A percentile compares a stretch with the other conserved stretches of the same genome.
phyloP scores from a whole-genome alignment of 257 asterid species.

The Ilex asprella region DNA sequence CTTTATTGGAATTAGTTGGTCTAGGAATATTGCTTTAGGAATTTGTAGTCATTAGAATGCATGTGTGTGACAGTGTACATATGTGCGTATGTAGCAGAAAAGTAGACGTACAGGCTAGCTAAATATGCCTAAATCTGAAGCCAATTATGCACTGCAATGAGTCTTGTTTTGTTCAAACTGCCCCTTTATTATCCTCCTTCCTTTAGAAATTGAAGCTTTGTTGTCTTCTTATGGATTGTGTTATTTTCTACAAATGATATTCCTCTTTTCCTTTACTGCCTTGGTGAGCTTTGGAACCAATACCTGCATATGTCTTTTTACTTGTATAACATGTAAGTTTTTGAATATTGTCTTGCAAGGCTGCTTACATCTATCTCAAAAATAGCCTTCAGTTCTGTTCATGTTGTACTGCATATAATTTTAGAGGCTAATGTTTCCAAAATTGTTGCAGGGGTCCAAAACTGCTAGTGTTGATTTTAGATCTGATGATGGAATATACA shows the following conservation, averaged over 20 bases:
- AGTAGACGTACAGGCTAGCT: not conserved
- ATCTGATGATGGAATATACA: conserved; percentile 52
- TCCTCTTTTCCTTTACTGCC: not conserved
- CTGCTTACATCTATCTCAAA: not conserved
- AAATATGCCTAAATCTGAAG: too few relatives aligned
- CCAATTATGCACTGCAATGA: too few relatives aligned
- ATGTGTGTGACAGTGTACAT: not conserved
- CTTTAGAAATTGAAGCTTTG: not conserved
- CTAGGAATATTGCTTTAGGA: too few relatives aligned
- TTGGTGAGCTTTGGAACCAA: too few relatives aligned
- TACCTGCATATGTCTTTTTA: too few relatives aligned
- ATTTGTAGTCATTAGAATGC: too few relatives aligned
- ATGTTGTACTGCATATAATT: not conserved
- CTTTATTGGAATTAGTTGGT: too few relatives aligned
- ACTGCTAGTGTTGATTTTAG: conserved; percentile 60
- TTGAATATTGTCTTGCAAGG: not conserved
- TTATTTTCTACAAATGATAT: not conserved
- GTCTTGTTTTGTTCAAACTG: too few relatives aligned
- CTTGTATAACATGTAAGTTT: not conserved
- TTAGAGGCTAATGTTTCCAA: conserved; percentile 11
- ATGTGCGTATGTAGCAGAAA: not conserved
- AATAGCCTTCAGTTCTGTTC: not conserved
- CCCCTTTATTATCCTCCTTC: too few relatives aligned
- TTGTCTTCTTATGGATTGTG: not conserved
- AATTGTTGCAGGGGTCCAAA: conserved; percentile 45